A percentile compares a stretch with the other conserved stretches of the same genome.
phyloP scores from a whole-genome alignment of 164 flowering plant species.

The Platanus orientalis region DNA sequence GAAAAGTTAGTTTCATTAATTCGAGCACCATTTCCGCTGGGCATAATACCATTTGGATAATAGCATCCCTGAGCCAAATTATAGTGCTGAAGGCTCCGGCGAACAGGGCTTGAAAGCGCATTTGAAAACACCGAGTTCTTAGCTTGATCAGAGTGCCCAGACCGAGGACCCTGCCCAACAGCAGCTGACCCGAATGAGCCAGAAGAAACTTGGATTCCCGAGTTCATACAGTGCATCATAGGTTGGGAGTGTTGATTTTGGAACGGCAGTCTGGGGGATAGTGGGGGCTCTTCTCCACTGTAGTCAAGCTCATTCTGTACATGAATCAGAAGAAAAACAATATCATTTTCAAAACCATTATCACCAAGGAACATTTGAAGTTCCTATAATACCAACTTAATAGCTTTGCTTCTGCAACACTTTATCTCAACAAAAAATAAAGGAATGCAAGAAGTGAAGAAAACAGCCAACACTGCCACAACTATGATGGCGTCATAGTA shows the following conservation, averaged over 20 bases:
- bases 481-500: too few species aligned
- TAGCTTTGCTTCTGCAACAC: too few species aligned
- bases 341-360: too few species aligned
- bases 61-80: conserved; percentile 45
- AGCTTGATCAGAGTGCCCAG: conserved; percentile 46
- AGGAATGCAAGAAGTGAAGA: too few species aligned
- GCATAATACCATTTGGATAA: conserved; percentile 24
- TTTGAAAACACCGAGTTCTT: conserved; percentile 60
- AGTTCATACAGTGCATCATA: conserved; percentile 20
- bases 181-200: conserved; percentile 39
- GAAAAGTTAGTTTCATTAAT: conserved; percentile 22
- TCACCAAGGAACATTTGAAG: too few species aligned
- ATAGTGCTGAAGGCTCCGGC: conserved; percentile 50
- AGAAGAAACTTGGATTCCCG: conserved; percentile 39
- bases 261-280: conserved; percentile 45
- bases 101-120: conserved; percentile 59
- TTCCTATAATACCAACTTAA: too few species aligned
- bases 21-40: conserved; percentile 25
- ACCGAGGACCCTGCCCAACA: conserved; percentile 31
- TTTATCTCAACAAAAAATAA: too few species aligned
- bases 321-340: too few species aligned
- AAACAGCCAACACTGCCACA: too few species aligned
- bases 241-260: conserved; percentile 41
- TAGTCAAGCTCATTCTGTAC: conserved; percentile 65
- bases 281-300: conserved; percentile 51